Evolutionary conservation across 306 rosid genomes (phyloP), one percentile per base, ranked within the genome.

Genomic region (Inga laurina): DNA sequence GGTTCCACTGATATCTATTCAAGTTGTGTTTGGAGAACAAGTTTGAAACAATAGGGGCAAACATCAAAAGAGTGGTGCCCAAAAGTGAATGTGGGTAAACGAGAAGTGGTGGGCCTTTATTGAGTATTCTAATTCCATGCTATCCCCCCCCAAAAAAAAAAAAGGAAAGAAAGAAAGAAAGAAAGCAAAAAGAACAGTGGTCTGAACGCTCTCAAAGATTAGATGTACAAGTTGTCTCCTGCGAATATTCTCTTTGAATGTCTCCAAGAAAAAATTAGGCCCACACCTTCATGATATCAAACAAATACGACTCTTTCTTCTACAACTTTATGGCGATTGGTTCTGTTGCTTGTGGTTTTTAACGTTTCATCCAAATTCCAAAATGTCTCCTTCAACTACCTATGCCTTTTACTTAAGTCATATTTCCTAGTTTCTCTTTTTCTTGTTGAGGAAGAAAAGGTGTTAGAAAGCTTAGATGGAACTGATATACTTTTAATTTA

Each of bases 201-300:
- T 74, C 43, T 73, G 61, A 10, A 30, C 62, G 79, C 39, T 68
- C 88, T 72, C 59, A 43, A 76, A 27, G 83, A 78, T 72, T 71
- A 54, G 82, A 51, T 72, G 84, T 80, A 48, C 80, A 76, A 82
- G 39, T 65, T 80, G 77, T 77, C 74, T 86, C 70, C 79, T 30
- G 34, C 37, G 81, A 74, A 85, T 89, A 85, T 89, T 81, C 86
- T 79, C 77, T 70, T 68, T 46, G 46, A 57, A 39, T 52, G 62
- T 70, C 68, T 56, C 72, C 84, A 79, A 76, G 46, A 76, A 48
- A 49, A 39, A n/a, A 41, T 27, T 18, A 57, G 27, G 46, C n/a
- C 82, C 43, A 46, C 41, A 15, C 11, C 57, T 79, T 41, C 43
- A 22, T 69, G 27, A 35, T 70, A 57, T 71, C 81, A 37, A 39